Base-by-base conservation (phyloP, 176 grass and related monocot genomes). In the Triticum urartu region DNA sequence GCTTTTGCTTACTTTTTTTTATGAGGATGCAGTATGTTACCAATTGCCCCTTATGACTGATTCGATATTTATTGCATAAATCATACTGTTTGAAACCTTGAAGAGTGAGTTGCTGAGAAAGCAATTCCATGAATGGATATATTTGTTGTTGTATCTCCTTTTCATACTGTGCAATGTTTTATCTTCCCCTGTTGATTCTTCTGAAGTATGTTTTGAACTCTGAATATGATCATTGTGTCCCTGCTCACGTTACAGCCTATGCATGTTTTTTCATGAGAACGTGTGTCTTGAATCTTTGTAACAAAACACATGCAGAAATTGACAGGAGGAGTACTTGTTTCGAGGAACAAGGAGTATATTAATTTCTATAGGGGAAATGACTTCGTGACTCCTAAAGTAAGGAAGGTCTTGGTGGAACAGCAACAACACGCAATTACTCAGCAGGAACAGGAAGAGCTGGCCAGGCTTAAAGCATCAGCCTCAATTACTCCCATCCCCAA, bases 331-430 rank as follows among this genome's bases (percentile, higher is more conserved):
- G 89, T 92, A 12, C 92, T 98, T 86, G n/a, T 98, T 43, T 95
- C 97, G 6, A 91, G 97, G 87, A 98, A 98, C 87, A 95, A 95
- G 74, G 97, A 98, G 65, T 98, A 91, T 78, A 90, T 98, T 79
- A 72, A 95, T 35, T 86, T 98, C 82, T 94, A 98, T 83, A 98
- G 97, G 78, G 97, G 97, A 42, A 98, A 98, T 85, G 97, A 98
- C 77, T 98, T 94, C 22, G 78, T 95, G 72, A 82, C 79, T 3
- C 92, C 94, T 81, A 91, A 89, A 94, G 75, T 98, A 68, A 91
- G 90, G 84, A 32, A 88, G 54, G 87, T 90, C 18, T 86, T 98
- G 79, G 68, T 91, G 65, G 84, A 95, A 71, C 94, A 95, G 85
- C 78, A 98, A 87, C 77, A 92, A 21, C 64, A 91, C 52, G 90